Evolutionary conservation across 805 yeast genomes (phyloP), one percentile per base, ranked within the genome.

Genomic region (Saccharomycopsis guyanensis): DNA sequence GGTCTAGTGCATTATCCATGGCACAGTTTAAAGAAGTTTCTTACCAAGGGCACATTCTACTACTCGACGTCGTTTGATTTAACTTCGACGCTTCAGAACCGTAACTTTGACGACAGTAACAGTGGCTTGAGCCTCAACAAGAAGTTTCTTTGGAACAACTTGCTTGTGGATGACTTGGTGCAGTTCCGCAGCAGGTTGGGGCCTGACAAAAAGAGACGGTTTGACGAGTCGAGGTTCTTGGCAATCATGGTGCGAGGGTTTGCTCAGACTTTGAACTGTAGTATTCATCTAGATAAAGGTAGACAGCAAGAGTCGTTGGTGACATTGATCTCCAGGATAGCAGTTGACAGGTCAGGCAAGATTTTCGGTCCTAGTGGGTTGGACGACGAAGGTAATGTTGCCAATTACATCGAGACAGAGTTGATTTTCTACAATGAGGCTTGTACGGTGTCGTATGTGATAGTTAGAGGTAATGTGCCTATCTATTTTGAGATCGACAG

Each of bases 331-430:
- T 86, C 97, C 1, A 82, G 91, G 54, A 94, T 88, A 53, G 86
- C 95, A 0, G 86, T 95, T 74, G 84, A 83, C 55, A 71, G 89
- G 41, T 93, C 93, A 2, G 95, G 95, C 13, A 85, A 95, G 1
- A 70, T 95, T 32, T 86, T 82, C 59, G 86, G 84, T 54, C 80
- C 86, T 4, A 73, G 91, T 53, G 97, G 97, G 24, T 78, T 88
- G 20, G 96, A 88, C 61, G 96, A 86, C 56, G 83, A 84, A 52
- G 98, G 98, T 1, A 74, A 84, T 57, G 95, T 89, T 22, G 89
- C 97, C 38, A 88, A 86, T 61, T 87, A 81, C 58, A 86, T 87
- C 27, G 97, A 88, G 58, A 84, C 96, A 0, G 99, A 93, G 58
- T 71, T 87, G 16, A 78, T 93, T 18, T 71, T 80, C 48, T 73